Evolutionary conservation across 768 basidiomycete species (phyloP), one percentile per base, ranked within the genome.

Genomic region (Leccinellum rugosiceps): DNA sequence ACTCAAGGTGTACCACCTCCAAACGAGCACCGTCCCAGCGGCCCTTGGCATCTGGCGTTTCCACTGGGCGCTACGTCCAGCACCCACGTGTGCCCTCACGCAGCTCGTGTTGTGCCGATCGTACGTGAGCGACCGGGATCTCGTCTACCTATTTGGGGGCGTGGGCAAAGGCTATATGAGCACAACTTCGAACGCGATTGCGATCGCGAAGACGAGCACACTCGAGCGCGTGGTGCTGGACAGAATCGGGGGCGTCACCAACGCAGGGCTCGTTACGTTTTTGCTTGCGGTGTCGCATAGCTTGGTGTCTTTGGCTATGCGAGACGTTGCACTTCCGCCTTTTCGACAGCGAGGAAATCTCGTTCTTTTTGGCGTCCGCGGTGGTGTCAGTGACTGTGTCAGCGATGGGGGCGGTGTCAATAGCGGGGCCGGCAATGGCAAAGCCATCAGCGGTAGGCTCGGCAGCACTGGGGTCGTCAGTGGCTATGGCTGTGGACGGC

Each of bases 201-300:
- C 54, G 63, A 11, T 58, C 65, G 3, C 34, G 7, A 35, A 9
- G 32, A 54, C 53, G 1, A 43, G 8, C 1, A 51, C 63, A 46
- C 66, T 67, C 49, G 66, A 67, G 47, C 55, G 51, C 4, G 66
- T 68, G 8, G 56, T 52, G 41, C 38, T 67, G 1, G 63, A 67
- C 4, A 19, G 46, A 14, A 38, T 67, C 55, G 48, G 57, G 11
- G 66, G 66, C 10, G 6, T 68, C 35, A 68, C 66, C 46, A 65
- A 65, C 44, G 10, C 50, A 2, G 63, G 66, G 4, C 58, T 67
- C 17, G 34, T 2, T 19, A 35, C 57, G 23, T 68, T 67, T 14
- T 44, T 67, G 1, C 53, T 58, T 10, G 53, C 46, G 0, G 38
- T 67, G 5, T 50, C 66, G 5, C 58, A 17, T 3, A 65, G 45